Conservation (phyloP, 352 stramenopile species). For the Globisporangium recalcitrans region DNA sequence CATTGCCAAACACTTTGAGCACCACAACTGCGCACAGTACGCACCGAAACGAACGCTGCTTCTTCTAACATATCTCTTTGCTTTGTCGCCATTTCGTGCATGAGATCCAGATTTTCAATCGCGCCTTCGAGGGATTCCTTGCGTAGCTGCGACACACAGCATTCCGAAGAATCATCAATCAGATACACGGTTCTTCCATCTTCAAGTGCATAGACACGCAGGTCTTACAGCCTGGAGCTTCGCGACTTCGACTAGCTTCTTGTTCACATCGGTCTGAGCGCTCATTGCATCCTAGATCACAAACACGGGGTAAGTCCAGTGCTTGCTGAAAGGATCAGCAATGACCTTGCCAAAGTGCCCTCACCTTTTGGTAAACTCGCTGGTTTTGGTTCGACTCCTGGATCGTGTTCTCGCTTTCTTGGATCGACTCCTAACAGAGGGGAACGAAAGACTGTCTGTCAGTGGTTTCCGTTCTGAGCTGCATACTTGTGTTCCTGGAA, state of each 20-base stretch:
- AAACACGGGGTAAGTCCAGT: neutral
- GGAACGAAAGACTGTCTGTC: neutral
- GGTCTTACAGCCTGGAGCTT: slow-evolving; percentile 55
- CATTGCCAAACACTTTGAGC: neutral
- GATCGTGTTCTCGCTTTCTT: slow-evolving; percentile 48
- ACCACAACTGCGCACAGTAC: neutral
- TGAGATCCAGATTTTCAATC: slow-evolving; percentile 56
- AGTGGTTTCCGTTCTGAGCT: neutral
- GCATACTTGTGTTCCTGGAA: neutral
- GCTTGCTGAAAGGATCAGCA: neutral
- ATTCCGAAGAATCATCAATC: neutral
- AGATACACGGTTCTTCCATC: neutral
- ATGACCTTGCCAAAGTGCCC: no score
- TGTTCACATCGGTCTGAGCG: slow-evolving; percentile 56
- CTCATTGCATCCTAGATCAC: slow-evolving; percentile 34
- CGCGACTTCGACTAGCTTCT: slow-evolving; percentile 55
- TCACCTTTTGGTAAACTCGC: slow-evolving; percentile 45
- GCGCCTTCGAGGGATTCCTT: slow-evolving; percentile 69
- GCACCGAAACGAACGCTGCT: slow-evolving; percentile 71
- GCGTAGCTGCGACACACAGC: slow-evolving; percentile 33
- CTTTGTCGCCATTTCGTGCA: slow-evolving; percentile 60
- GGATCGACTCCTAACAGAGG: slow-evolving; percentile 31
- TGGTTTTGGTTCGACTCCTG: slow-evolving; percentile 57
- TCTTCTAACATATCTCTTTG: slow-evolving; percentile 73
- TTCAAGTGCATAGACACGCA: neutral